A percentile compares a stretch with the other conserved stretches of the same genome.
Conservation (phyloP, 2,329 filamentous ascomycete genomes). For the Ustulina deusta region DNA sequence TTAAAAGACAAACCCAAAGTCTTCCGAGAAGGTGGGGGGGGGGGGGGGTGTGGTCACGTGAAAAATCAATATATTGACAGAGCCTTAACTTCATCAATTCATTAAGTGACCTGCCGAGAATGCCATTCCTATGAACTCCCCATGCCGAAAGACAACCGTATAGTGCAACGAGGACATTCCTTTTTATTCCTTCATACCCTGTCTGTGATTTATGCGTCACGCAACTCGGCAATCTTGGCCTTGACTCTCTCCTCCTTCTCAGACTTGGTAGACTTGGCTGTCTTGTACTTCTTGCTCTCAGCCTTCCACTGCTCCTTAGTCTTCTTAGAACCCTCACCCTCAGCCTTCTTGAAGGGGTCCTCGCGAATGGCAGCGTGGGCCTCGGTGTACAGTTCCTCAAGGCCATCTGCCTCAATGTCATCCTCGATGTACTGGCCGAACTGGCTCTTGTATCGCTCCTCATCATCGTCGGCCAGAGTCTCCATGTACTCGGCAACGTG, state of each 20-base stretch:
- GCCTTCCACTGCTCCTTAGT: conserved; percentile 96
- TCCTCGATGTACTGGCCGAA: conserved; percentile 98
- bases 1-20: not conserved
- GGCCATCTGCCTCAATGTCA: conserved; percentile 93
- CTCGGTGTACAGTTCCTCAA: conserved; percentile 96
- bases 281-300: conserved; percentile 91
- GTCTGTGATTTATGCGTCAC: conserved; percentile 59
- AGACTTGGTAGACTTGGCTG: conserved; percentile 81
- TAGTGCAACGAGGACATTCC: conserved; percentile 44
- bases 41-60: conserved; percentile 18
- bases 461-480: conserved; percentile 98
- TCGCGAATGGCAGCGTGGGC: conserved; percentile 97
- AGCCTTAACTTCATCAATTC: conserved; percentile 48
- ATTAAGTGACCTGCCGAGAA: conserved; percentile 44
- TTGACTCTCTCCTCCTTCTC: conserved; percentile 87
- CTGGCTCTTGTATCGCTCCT: conserved; percentile 99
- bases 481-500: conserved; percentile 99
- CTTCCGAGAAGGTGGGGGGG: not conserved
- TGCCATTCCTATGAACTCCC: conserved; percentile 50
- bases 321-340: conserved; percentile 84
- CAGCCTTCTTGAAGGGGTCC: conserved; percentile 96
- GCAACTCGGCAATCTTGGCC: conserved; percentile 89
- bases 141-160: conserved; percentile 51
- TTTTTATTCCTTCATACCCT: conserved; percentile 39
- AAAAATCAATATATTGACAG: conserved; percentile 39